These are phyloP conservation scores for Breynia disticha DNA, from an alignment of 441 rosid genomes.

Conservation along the genomic window DNA sequence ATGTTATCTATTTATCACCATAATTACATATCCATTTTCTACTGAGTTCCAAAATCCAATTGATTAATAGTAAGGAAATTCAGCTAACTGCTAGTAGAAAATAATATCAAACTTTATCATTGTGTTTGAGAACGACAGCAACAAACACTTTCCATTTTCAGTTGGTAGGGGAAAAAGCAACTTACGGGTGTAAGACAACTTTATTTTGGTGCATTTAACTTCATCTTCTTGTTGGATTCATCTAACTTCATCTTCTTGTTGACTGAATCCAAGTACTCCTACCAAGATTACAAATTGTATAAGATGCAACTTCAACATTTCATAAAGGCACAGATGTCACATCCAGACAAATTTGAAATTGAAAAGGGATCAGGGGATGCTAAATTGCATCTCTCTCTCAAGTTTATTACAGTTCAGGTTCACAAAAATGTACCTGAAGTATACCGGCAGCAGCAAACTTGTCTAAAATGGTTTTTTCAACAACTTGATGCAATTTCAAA, in stretches of 20 bases:
- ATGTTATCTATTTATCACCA: no score
- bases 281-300: conserved; percentile 18
- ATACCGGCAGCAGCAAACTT: conserved; percentile 86
- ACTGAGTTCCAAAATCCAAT: no score
- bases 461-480: conserved; percentile 8
- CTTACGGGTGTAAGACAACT: neutral
- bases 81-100: no score
- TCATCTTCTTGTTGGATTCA: conserved; percentile 39
- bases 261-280: conserved; percentile 66
- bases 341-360: neutral
- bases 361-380: neutral
- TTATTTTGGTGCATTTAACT: conserved; percentile 13
- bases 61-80: no score
- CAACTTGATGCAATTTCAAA: neutral
- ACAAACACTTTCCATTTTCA: no score
- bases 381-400: neutral
- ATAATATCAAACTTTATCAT: no score
- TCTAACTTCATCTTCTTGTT: conserved; percentile 36
- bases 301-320: conserved; percentile 2
- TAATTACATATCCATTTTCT: no score
- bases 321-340: neutral
- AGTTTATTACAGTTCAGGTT: neutral
- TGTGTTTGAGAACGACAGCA: no score
- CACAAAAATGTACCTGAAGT: conserved; percentile 61
- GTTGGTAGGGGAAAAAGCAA: neutral